phyloP scores from a whole-genome alignment of 768 basidiomycete genomes.

The Tephrocybe sp. region DNA sequence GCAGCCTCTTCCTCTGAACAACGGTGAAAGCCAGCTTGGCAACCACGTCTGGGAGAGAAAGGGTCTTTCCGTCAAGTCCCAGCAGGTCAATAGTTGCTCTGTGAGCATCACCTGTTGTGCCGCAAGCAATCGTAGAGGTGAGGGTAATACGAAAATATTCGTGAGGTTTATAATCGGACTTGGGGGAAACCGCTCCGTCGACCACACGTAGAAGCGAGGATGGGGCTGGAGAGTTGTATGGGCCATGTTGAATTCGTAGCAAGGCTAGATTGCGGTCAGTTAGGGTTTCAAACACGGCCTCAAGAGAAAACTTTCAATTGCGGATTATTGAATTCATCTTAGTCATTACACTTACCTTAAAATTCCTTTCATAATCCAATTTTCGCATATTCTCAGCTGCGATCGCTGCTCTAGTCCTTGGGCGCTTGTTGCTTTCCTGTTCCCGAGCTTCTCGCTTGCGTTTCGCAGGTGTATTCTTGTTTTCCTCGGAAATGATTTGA shows the following conservation, averaged over 20 bases:
- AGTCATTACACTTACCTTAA: neutral
- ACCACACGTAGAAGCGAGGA: conserved; percentile 11
- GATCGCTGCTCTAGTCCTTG: neutral
- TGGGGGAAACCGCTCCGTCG: neutral
- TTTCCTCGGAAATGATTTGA: neutral
- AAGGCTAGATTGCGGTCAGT: conserved; percentile 1
- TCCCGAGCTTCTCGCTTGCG: neutral
- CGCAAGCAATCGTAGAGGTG: neutral
- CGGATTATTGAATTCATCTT: neutral
- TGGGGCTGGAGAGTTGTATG: conserved; percentile 14
- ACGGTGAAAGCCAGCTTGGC: conserved; percentile 15
- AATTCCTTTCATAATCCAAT: neutral
- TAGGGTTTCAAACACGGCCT: neutral
- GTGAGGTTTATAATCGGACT: neutral
- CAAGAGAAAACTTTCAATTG: neutral
- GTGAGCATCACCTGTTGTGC: neutral
- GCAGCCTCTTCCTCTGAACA: conserved; percentile 8
- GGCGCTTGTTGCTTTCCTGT: neutral
- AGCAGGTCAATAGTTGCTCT: neutral
- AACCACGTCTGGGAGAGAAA: neutral
- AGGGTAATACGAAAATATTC: neutral
- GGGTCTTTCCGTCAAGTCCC: neutral
- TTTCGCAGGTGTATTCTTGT: neutral
- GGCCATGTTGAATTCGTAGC: conserved; percentile 3
- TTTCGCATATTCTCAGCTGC: neutral